Evolutionary conservation across 2,329 filamentous ascomycete genomes (phyloP).

Genomic region (Diaporthe sp.): DNA sequence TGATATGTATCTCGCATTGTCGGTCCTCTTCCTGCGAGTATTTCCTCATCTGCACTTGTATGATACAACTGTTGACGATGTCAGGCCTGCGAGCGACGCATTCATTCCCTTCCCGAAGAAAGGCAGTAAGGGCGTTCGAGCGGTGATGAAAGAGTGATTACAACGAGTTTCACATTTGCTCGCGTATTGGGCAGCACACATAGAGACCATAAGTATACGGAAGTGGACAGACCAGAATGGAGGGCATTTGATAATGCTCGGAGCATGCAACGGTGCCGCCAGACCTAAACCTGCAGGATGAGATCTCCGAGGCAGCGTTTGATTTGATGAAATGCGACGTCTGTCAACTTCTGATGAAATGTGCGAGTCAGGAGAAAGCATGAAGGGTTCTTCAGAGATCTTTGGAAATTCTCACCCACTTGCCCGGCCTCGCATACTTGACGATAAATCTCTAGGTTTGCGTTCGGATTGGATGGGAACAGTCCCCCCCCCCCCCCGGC

Average conservation of each 20-base stretch:
- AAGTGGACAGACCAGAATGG: too few relatives aligned
- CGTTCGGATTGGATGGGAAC: not conserved
- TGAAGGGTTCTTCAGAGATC: not conserved
- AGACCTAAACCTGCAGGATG: too few relatives aligned
- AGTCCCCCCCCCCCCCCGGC: too few relatives aligned
- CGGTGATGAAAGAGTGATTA: not conserved
- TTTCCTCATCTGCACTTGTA: conserved; percentile 7
- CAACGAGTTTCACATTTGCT: not conserved
- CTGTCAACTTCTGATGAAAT: too few relatives aligned
- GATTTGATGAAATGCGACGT: too few relatives aligned
- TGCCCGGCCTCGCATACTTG: not conserved
- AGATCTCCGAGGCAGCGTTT: too few relatives aligned
- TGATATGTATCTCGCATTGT: not conserved
- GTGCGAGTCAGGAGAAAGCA: not conserved
- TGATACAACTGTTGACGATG: conserved; percentile 24
- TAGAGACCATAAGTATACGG: too few relatives aligned
- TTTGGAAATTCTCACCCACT: not conserved
- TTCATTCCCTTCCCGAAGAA: conserved; percentile 43
- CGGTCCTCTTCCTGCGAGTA: not conserved
- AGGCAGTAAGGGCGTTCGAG: conserved; percentile 31
- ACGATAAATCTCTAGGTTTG: not conserved
- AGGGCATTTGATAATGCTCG: too few relatives aligned
- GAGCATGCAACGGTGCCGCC: too few relatives aligned
- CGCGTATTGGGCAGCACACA: too few relatives aligned
- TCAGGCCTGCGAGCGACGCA: conserved; percentile 38